Conservation (phyloP, 495 filamentous ascomycete species). For the Lophiotrema nucula region DNA sequence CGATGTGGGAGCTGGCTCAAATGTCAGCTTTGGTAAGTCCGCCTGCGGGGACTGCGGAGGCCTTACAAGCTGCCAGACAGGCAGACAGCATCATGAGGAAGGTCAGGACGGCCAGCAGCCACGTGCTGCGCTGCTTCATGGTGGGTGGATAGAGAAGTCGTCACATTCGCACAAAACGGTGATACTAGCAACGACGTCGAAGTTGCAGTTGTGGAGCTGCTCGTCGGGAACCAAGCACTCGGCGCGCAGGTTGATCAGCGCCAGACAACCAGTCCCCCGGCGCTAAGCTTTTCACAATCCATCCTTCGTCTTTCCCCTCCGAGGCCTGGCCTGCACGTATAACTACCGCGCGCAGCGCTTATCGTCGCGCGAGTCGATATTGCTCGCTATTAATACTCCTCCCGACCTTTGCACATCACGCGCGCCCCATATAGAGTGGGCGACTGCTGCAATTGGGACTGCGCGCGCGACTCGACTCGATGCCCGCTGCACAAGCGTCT, state of each 20-base stretch:
- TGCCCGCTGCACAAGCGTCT: constrained; percentile 16
- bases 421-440: too few species aligned
- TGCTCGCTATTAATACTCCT: too few species aligned
- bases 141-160: too few species aligned
- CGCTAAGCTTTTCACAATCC: constrained; percentile 1
- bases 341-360: too few species aligned
- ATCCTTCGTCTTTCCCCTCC: neutral
- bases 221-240: neutral
- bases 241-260: neutral
- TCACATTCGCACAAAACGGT: too few species aligned
- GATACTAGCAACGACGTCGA: too few species aligned
- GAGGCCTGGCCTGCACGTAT: too few species aligned
- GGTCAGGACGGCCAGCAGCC: neutral
- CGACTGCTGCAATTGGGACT: too few species aligned
- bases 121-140: too few species aligned
- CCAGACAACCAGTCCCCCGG: neutral
- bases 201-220: neutral
- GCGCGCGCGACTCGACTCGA: constrained; percentile 2
- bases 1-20: constrained; percentile 58
- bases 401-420: too few species aligned
- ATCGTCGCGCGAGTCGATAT: too few species aligned
- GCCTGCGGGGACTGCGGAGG: neutral
- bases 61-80: neutral
- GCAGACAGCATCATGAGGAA: neutral
- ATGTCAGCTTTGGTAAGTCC: neutral